phyloP scores from a whole-genome alignment of 345 rosid genomes.

The Arabidopsis suecica region DNA sequence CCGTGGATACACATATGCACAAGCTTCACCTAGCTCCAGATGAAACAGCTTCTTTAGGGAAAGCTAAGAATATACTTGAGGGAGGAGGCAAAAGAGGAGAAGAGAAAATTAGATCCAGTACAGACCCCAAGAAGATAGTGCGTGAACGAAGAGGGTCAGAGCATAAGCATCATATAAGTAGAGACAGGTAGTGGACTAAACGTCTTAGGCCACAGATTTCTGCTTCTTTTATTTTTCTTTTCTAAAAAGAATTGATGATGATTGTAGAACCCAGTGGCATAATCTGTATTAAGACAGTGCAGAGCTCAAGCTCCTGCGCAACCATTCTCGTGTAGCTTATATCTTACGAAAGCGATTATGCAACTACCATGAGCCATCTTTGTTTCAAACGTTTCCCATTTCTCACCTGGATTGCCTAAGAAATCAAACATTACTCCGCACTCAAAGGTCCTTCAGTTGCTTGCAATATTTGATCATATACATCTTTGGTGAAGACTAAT shows the following conservation, averaged over 20 bases:
- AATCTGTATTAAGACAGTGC: slow-evolving; percentile 31
- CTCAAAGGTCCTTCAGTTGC: neutral
- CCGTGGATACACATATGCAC: slow-evolving; percentile 22
- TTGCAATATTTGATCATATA: neutral
- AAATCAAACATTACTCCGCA: neutral
- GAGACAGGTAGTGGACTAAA: slow-evolving; percentile 39
- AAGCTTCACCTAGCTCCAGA: slow-evolving; percentile 42
- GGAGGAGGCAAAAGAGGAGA: slow-evolving; percentile 32
- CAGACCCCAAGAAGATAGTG: slow-evolving; percentile 37
- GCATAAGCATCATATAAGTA: slow-evolving; percentile 33
- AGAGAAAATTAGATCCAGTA: slow-evolving; percentile 28
- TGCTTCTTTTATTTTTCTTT: neutral
- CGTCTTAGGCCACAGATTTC: slow-evolving; percentile 34
- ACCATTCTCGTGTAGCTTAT: slow-evolving; percentile 11
- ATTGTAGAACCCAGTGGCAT: slow-evolving; percentile 22
- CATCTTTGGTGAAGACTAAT: too few relatives aligned
- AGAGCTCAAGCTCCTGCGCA: slow-evolving; percentile 42
- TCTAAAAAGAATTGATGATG: slow-evolving; percentile 24
- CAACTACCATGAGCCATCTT: neutral
- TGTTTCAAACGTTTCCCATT: neutral
- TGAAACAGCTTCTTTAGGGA: slow-evolving; percentile 39
- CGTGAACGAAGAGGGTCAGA: slow-evolving; percentile 27
- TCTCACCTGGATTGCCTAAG: neutral
- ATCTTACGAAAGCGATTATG: slow-evolving; percentile 2
- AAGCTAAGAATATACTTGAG: slow-evolving; percentile 31